Evolutionary conservation across 2,329 filamentous ascomycete species (phyloP), one percentile per base, ranked within the genome.

Genomic region (Malbranchea zuffiana): DNA sequence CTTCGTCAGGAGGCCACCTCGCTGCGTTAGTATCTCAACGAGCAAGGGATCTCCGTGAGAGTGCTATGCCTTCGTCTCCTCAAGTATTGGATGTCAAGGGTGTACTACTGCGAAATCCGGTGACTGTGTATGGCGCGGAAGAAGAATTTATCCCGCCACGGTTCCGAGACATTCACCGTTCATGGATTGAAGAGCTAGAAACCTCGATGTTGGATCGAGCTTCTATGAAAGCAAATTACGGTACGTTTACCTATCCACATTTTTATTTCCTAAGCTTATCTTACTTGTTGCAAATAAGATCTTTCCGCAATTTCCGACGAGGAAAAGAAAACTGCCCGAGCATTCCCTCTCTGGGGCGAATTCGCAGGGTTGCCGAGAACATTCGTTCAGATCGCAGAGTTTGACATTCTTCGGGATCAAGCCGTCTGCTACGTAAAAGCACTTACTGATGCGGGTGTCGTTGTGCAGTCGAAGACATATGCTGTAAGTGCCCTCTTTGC

Each of bases 331-430:
- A 33, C 25, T 3, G 3, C 34, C 10, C 34, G 32, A 6, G 39
- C 34, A 7, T 33, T 37, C 24, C 39, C 39, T n/a, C 29, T 41
- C 6, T 41, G 28, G 39, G 23, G 39, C n/a, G 21, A 28, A 6
- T 13, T 41, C 11, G 7, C 34, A 12, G 29, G 28, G 7, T 26
- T 33, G 21, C 21, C 34, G 3, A 17, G 8, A 7, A 33, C 29
- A 3, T 33, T 37, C 30, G 24, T 37, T 13, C 32, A 41, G 23
- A 16, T 37, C 16, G 37, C 17, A 13, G 24, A 25, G 15, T 4
- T 37, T 3, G 39, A 37, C 18, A 34, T 41, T 11, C 29, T 33
- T 5, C 17, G 39, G 25, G 34, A 41, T 32, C 23, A 41, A 20
- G 34, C 19, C 7, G 13, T 19, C 8, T 33, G 34, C 13, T 37